Percentiles rank a stretch among this genome's conserved stretches.
These are phyloP conservation scores for Betula pendula DNA, from an alignment of 306 rosid genomes.

Conservation along the genomic window DNA sequence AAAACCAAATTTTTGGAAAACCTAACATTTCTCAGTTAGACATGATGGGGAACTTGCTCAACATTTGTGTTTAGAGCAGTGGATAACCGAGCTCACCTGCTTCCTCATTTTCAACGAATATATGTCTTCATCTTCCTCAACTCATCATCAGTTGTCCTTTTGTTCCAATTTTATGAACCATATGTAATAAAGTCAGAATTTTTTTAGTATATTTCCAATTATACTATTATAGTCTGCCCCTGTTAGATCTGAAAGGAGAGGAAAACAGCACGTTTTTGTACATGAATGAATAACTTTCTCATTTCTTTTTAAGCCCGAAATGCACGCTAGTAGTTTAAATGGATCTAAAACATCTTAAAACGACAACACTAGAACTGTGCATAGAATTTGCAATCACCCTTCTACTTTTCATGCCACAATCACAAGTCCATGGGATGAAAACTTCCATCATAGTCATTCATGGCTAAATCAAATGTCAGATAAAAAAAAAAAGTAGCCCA, in stretches of 20 bases:
- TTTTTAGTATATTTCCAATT: too few species aligned
- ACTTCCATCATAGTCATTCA: too few species aligned
- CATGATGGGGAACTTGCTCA: constrained; percentile 60
- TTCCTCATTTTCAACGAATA: constrained; percentile 83
- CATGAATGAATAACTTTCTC: background rate
- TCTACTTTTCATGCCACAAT: too few species aligned
- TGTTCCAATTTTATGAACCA: constrained; percentile 35
- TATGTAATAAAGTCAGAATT: too few species aligned
- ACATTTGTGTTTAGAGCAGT: constrained; percentile 54
- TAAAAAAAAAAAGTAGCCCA: too few species aligned
- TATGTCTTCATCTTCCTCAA: constrained; percentile 65
- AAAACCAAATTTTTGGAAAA: too few species aligned
- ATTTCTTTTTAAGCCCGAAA: background rate
- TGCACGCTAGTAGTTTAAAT: background rate
- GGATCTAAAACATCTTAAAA: background rate
- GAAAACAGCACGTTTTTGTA: background rate
- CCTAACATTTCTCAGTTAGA: too few species aligned
- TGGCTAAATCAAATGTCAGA: too few species aligned
- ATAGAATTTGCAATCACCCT: too few species aligned
- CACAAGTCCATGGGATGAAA: too few species aligned
- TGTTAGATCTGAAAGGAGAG: background rate
- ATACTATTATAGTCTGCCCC: background rate
- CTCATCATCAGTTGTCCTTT: constrained; percentile 46
- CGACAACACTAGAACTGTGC: too few species aligned
- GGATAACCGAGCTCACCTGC: constrained; percentile 76